These are phyloP conservation scores for Phoenix roebelenii DNA, from an alignment of 176 grass and related monocot genomes.

Conservation along the genomic window DNA sequence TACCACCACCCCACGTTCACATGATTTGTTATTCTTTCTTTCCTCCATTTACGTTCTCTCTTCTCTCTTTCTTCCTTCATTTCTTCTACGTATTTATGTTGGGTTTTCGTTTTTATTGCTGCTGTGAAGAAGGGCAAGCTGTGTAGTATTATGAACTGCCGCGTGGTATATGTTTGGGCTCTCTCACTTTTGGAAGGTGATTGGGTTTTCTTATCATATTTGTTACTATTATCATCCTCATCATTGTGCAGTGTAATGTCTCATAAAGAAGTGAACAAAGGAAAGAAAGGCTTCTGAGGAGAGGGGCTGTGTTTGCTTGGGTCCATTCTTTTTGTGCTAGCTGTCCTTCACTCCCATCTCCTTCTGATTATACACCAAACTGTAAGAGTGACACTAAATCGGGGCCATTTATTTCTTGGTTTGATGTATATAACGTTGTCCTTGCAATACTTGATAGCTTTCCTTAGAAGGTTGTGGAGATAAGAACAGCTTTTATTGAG, in stretches of 20 bases:
- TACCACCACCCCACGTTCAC: not conserved
- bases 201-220: too few species aligned
- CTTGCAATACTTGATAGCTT: too few species aligned
- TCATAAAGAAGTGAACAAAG: not conserved
- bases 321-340: not conserved
- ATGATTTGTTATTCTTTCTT: constrained; percentile 23
- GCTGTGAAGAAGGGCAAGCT: too few species aligned
- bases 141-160: too few species aligned
- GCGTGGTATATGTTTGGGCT: not conserved
- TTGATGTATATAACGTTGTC: too few species aligned
- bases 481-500: too few species aligned
- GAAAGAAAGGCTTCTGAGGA: not conserved
- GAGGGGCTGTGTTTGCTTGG: not conserved
- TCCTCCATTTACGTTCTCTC: not conserved
- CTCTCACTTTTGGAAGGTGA: not conserved
- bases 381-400: too few species aligned
- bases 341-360: too few species aligned
- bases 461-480: too few species aligned
- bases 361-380: too few species aligned
- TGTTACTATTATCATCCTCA: not conserved
- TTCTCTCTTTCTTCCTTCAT: not conserved
- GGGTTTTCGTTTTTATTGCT: not conserved
- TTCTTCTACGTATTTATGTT: not conserved
- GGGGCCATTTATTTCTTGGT: too few species aligned
- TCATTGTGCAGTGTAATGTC: not conserved